These are phyloP conservation scores for Tuber umbilicatum DNA, from an alignment of 495 filamentous ascomycete genomes.

Conservation along the genomic window DNA sequence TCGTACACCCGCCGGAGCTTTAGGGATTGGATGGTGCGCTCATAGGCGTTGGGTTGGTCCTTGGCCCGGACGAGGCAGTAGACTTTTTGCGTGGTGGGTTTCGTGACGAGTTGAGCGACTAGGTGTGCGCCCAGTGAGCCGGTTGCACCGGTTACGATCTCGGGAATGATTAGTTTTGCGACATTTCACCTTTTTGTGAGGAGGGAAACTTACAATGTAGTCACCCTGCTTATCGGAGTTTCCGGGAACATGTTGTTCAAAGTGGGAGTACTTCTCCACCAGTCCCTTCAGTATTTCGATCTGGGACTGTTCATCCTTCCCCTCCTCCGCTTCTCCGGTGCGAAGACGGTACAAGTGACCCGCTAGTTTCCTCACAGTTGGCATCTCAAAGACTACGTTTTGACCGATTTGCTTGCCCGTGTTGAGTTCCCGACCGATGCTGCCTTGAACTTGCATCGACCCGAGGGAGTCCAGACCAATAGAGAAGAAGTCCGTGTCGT, in stretches of 20 bases:
- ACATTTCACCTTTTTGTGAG: not conserved
- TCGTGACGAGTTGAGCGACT: constrained; percentile 48
- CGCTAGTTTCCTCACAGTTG: constrained; percentile 48
- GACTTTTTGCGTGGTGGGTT: constrained; percentile 46
- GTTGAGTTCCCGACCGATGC: constrained; percentile 49
- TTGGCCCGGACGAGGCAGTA: constrained; percentile 52
- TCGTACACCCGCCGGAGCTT: constrained; percentile 16
- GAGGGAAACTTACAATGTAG: constrained; percentile 44
- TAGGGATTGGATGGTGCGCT: constrained; percentile 27
- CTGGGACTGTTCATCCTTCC: constrained; percentile 36
- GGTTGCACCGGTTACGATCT: constrained; percentile 57
- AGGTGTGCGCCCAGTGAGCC: constrained; percentile 55
- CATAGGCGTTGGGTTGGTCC: constrained; percentile 16
- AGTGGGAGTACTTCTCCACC: constrained; percentile 50
- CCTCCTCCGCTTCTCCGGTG: constrained; percentile 34
- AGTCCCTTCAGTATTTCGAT: constrained; percentile 45
- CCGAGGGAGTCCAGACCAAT: constrained; percentile 58
- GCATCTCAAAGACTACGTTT: constrained; percentile 53
- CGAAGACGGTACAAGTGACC: constrained; percentile 47
- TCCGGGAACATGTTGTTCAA: constrained; percentile 43
- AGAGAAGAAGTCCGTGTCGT: constrained; percentile 51
- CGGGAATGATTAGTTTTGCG: constrained; percentile 7
- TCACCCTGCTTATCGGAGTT: constrained; percentile 38
- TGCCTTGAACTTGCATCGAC: constrained; percentile 52
- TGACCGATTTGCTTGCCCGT: constrained; percentile 43